Evolutionary conservation across 495 filamentous ascomycete species (phyloP).

Genomic region (Trypethelium eluteriae): DNA sequence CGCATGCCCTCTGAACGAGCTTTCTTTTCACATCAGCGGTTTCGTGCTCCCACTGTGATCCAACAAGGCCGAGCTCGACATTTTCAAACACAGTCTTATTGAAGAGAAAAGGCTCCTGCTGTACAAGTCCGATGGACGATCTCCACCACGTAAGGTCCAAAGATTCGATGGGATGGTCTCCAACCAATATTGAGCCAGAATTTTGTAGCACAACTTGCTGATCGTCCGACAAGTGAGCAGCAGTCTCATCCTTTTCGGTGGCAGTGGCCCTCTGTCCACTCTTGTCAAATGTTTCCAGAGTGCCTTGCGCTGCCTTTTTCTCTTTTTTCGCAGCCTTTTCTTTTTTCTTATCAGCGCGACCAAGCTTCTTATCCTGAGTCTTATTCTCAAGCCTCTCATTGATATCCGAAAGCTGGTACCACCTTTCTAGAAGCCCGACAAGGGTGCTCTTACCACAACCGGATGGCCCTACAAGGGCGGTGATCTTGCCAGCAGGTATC

Average conservation of each 20-base stretch:
- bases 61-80: conserved; percentile 24
- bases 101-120: conserved; percentile 29
- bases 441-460: conserved; percentile 33
- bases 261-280: neutral
- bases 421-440: conserved; percentile 29
- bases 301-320: neutral
- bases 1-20: conserved; percentile 26
- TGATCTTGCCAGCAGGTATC: conserved; percentile 28
- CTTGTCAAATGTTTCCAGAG: too few species aligned
- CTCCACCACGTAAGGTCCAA: conserved; percentile 25
- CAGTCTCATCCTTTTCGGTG: neutral
- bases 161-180: conserved; percentile 18
- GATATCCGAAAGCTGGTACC: conserved; percentile 22
- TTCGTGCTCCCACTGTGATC: conserved; percentile 14
- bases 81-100: conserved; percentile 25
- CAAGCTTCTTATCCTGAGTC: neutral
- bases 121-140: conserved; percentile 23
- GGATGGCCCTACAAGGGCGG: conserved; percentile 30
- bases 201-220: neutral
- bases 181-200: conserved; percentile 22
- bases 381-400: neutral
- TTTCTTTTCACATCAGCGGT: conserved; percentile 20
- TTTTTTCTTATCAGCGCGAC: neutral
- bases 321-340: neutral
- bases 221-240: neutral